Evolutionary conservation across 805 yeast genomes (phyloP).

Genomic region (Yarrowia sp.): DNA sequence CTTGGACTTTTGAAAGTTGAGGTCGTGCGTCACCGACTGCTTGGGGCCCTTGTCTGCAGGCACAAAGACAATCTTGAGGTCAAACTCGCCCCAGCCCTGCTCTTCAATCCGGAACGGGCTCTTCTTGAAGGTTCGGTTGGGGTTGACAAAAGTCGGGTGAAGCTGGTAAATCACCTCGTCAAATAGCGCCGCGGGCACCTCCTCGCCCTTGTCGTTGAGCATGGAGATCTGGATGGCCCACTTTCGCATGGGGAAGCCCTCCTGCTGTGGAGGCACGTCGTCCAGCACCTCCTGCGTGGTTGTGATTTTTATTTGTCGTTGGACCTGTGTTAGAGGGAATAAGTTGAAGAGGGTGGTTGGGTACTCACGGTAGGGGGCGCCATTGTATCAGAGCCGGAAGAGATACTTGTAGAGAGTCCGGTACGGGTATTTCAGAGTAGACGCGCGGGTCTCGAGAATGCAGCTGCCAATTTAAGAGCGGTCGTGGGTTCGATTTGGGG

Average conservation of each 20-base stretch:
- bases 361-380: conserved; percentile 26
- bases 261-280: conserved; percentile 81
- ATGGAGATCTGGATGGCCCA: conserved; percentile 81
- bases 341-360: too few relatives aligned
- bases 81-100: conserved; percentile 99
- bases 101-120: conserved; percentile 86
- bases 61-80: conserved; percentile 74
- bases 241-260: conserved; percentile 88
- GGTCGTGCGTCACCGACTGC: conserved; percentile 79
- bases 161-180: conserved; percentile 91
- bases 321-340: conserved; percentile 48
- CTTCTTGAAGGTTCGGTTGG: conserved; percentile 73
- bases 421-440: neutral
- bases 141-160: conserved; percentile 93
- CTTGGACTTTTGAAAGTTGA: conserved; percentile 75
- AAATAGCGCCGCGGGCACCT: conserved; percentile 79
- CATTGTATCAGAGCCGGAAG: neutral
- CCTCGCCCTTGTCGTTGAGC: conserved; percentile 76
- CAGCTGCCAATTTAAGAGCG: neutral
- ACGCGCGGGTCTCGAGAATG: conserved; percentile 13
- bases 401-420: too few relatives aligned
- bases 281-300: conserved; percentile 80
- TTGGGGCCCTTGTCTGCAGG: conserved; percentile 86
- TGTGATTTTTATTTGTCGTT: conserved; percentile 83
- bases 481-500: neutral